These are phyloP conservation scores for Neoascochyta sp. DNA, from an alignment of 2,329 filamentous ascomycete species.

Conservation along the genomic window DNA sequence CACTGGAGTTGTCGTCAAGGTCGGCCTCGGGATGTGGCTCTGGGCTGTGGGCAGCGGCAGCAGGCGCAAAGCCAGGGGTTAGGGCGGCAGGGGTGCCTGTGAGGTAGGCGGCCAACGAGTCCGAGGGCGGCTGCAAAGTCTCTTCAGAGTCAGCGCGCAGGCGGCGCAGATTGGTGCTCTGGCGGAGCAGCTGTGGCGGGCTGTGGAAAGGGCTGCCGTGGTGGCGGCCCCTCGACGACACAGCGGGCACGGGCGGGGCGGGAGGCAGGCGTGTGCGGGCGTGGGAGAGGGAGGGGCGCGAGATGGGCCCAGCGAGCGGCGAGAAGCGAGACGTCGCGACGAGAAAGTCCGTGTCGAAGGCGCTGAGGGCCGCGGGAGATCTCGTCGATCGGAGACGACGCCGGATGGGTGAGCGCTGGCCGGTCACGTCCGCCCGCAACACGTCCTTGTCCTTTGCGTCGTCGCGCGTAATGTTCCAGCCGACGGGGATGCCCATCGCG, in stretches of 20 bases:
- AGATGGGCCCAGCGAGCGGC: slow-evolving; percentile 9
- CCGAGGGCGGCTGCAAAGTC: too few relatives aligned
- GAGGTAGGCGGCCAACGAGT: too few relatives aligned
- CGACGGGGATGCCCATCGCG: slow-evolving; percentile 51
- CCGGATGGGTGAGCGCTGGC: slow-evolving; percentile 56
- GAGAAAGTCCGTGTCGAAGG: slow-evolving; percentile 17
- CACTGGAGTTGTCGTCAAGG: too few relatives aligned
- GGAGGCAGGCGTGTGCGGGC: slow-evolving; percentile 23
- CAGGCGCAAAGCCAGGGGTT: slow-evolving; percentile 37
- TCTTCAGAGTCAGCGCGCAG: too few relatives aligned
- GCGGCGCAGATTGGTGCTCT: neutral
- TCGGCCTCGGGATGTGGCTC: slow-evolving; percentile 5
- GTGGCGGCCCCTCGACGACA: too few relatives aligned
- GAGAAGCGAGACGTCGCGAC: slow-evolving; percentile 11
- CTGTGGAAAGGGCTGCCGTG: too few relatives aligned
- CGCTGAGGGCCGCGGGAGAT: slow-evolving; percentile 17
- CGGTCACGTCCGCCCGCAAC: slow-evolving; percentile 52
- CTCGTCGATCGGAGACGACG: slow-evolving; percentile 41
- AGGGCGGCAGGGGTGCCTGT: slow-evolving; percentile 23
- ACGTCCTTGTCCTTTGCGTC: slow-evolving; percentile 42
- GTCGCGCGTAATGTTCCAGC: slow-evolving; percentile 49
- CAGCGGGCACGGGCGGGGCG: slow-evolving; percentile 35
- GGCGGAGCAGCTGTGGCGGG: too few relatives aligned
- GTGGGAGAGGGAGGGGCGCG: slow-evolving; percentile 17
- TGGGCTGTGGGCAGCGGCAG: slow-evolving; percentile 14